Percentiles rank a stretch among this genome's conserved stretches.
These are phyloP conservation scores for Cystobasidium onofrii DNA, from an alignment of 768 basidiomycete genomes.

Conservation along the genomic window DNA sequence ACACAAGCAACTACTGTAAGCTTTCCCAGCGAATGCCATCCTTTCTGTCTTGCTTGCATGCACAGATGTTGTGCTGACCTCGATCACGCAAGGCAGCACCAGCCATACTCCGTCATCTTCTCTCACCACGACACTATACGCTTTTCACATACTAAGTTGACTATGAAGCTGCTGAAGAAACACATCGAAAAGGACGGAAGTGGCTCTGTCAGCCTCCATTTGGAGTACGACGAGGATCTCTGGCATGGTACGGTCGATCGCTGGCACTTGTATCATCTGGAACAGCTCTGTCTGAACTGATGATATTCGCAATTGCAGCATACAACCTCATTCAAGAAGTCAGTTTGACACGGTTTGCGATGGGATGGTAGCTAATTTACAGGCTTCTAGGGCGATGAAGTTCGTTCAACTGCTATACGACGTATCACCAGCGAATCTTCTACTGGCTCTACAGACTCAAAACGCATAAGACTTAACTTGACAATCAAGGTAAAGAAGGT, in stretches of 20 bases:
- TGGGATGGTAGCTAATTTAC: neutral
- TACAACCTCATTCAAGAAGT: conserved; percentile 88
- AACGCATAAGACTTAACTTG: conserved; percentile 72
- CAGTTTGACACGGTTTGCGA: conserved; percentile 32
- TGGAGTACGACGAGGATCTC: conserved; percentile 94
- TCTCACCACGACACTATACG: no score
- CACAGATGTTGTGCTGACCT: no score
- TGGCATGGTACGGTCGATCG: conserved; percentile 58
- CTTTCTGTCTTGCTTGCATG: no score
- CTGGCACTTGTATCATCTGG: neutral
- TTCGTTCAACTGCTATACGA: conserved; percentile 76
- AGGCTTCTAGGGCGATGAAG: conserved; percentile 57
- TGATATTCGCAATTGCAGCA: conserved; percentile 45
- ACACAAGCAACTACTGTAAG: no score
- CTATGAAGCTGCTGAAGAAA: conserved; percentile 78
- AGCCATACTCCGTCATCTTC: no score
- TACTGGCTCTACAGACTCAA: conserved; percentile 89
- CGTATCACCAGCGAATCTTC: conserved; percentile 80
- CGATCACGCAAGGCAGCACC: no score
- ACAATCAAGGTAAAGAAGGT: conserved; percentile 72
- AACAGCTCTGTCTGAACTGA: conserved; percentile 5
- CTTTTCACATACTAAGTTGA: neutral
- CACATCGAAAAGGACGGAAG: conserved; percentile 62
- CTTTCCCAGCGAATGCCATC: no score
- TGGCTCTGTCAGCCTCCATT: conserved; percentile 48